Evolutionary conservation across 1,139 yeast genomes (phyloP).

Genomic region (Saccharomyces pastorianus): DNA sequence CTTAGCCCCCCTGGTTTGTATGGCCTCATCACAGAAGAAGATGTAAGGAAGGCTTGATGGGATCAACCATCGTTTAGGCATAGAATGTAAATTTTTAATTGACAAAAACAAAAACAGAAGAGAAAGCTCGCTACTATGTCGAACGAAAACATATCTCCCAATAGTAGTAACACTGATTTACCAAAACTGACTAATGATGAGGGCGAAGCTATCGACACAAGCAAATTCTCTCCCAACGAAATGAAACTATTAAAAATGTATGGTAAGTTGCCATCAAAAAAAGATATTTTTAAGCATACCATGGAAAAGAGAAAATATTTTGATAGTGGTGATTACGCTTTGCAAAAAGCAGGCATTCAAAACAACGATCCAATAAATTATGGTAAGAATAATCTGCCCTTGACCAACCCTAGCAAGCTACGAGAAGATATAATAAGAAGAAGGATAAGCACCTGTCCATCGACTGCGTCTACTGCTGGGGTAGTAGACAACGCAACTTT

Average conservation of each 20-base stretch:
- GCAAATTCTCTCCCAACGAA: constrained; percentile 60
- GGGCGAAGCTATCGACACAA: constrained; percentile 39
- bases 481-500: background rate
- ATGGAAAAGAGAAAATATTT: constrained; percentile 85
- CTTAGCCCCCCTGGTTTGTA: background rate
- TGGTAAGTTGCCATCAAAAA: constrained; percentile 82
- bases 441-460: constrained; percentile 31
- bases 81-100: background rate
- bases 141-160: constrained; percentile 23
- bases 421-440: constrained; percentile 31
- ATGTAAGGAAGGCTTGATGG: background rate
- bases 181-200: constrained; percentile 12
- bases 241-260: constrained; percentile 65
- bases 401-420: constrained; percentile 30
- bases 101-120: no score
- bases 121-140: background rate
- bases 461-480: constrained; percentile 15
- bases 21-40: background rate
- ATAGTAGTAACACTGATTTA: constrained; percentile 21
- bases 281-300: constrained; percentile 72
- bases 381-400: constrained; percentile 27
- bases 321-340: constrained; percentile 95
- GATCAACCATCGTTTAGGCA: background rate
- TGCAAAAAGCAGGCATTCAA: constrained; percentile 52
- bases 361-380: constrained; percentile 21